These are phyloP conservation scores for Aspergillus versicolor DNA, from an alignment of 2,329 filamentous ascomycete genomes.

Conservation along the genomic window DNA sequence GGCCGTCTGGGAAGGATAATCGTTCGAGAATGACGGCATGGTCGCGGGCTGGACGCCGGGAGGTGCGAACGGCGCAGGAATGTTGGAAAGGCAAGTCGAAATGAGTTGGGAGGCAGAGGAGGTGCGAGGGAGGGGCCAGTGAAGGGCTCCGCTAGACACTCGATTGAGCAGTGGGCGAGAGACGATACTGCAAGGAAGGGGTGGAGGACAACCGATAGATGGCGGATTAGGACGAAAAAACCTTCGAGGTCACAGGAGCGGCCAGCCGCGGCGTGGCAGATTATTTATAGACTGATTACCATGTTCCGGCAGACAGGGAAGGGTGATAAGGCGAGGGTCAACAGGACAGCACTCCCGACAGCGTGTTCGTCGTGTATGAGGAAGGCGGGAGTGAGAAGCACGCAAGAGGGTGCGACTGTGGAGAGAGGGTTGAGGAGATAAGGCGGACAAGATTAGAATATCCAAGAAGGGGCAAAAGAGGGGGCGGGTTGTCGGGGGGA, in stretches of 20 bases:
- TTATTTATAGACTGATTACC: conserved; percentile 25
- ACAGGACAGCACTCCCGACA: conserved; percentile 8
- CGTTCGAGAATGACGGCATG: conserved; percentile 43
- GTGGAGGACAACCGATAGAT: conserved; percentile 12
- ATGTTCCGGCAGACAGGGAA: conserved; percentile 20
- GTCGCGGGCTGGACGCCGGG: conserved; percentile 17
- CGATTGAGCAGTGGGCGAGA: conserved; percentile 5
- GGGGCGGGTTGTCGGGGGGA: neutral
- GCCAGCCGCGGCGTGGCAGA: conserved; percentile 27
- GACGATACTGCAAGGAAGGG: conserved; percentile 10
- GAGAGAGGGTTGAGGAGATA: neutral
- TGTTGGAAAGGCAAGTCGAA: neutral
- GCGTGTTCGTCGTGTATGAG: conserved; percentile 11
- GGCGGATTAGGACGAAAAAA: conserved; percentile 4
- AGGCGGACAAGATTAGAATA: neutral
- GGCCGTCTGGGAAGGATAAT: conserved; percentile 33
- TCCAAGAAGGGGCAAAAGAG: neutral
- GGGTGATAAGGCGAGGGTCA: conserved; percentile 1
- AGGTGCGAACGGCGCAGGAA: conserved; percentile 5
- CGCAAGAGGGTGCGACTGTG: conserved; percentile 6
- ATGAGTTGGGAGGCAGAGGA: neutral
- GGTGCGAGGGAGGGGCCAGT: conserved; percentile 2
- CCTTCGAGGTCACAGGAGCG: conserved; percentile 15
- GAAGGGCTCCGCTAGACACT: conserved; percentile 3
- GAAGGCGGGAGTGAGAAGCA: conserved; percentile 2